Evolutionary conservation across 1,139 yeast species (phyloP).

Genomic region (Kodamaea alishanica): DNA sequence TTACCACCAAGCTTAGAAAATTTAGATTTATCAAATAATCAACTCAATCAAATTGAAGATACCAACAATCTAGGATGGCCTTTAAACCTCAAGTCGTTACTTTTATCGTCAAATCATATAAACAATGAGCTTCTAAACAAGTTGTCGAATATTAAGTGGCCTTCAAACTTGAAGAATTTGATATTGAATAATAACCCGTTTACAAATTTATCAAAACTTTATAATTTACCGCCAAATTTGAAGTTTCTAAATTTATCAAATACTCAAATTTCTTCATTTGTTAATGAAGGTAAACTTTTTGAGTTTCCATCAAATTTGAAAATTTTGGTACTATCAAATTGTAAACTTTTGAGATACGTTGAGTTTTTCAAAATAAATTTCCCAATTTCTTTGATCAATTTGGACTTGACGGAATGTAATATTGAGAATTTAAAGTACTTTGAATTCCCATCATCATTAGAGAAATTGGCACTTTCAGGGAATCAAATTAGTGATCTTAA

Average conservation of each 20-base stretch:
- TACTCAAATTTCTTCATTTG: conserved; percentile 9
- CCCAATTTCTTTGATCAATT: conserved; percentile 16
- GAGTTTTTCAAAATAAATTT: conserved; percentile 14
- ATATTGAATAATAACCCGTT: conserved; percentile 26
- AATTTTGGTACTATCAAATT: conserved; percentile 15
- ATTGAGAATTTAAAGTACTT: conserved; percentile 19
- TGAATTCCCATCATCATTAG: conserved; percentile 25
- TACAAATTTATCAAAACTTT: conserved; percentile 17
- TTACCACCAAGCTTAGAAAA: conserved; percentile 28
- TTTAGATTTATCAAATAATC: conserved; percentile 28
- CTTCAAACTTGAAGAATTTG: conserved; percentile 20
- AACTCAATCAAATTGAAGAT: conserved; percentile 13
- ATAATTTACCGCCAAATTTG: conserved; percentile 24
- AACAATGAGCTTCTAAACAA: conserved; percentile 17
- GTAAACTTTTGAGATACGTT: conserved; percentile 11
- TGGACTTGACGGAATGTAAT: conserved; percentile 23
- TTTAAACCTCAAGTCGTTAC: conserved; percentile 20
- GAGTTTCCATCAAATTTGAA: conserved; percentile 14
- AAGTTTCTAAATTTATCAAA: conserved; percentile 20
- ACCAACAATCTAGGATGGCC: conserved; percentile 28
- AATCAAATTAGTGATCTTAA: conserved; percentile 18
- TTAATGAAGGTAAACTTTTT: conserved; percentile 6
- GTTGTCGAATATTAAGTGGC: conserved; percentile 24
- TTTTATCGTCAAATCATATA: conserved; percentile 24
- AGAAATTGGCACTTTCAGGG: conserved; percentile 21